Base-by-base conservation (phyloP, 2,329 filamentous ascomycete species). In the Sporothrix brunneoviolacea region DNA sequence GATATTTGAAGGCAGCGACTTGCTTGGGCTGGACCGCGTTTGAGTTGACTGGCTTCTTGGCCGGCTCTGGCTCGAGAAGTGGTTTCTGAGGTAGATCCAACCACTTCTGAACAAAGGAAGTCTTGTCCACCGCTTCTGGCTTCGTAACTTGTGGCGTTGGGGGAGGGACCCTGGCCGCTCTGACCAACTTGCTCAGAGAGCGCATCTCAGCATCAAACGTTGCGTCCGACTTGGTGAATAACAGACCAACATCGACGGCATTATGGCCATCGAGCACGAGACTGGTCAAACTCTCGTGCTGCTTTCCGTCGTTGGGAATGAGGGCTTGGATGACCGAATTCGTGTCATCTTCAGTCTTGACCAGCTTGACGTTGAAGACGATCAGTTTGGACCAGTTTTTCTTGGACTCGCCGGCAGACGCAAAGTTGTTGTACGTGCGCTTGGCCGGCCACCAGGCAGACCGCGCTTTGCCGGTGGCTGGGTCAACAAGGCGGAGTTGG, bases 191-290 rank as follows among this genome's bases (percentile, higher is more conserved):
- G 15, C 42, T 30, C 15, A 59, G 32, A 0, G 57, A 51, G 3
- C 24, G 44, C 44, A 57, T 55, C 39, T 60, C 58, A 1, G 54
- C 57, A 1, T 52, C 50, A 19, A 55, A 54, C 0, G 58, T 59
- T 2, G 58, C 54, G 9, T 57, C 56, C 0, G 49, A 52, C 13
- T 46, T 48, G 3, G 50, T 50, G 7, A 60, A 55, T 16, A 52
- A 53, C 8, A 60, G 33, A 2, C 48, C 40, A 7, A 56, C 35
- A 1, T n/a, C 22, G 13, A 54, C 18, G 2, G 57, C 27, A 18
- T 59, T 59, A 13, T 37, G 36, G 2, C 46, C 13, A 21, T 16
- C 32, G 3, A 59, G 35, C 8, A 37, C 30, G 12, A 57, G 47
- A 1, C 32, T 32, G 1, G 27, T 28, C 3, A 57, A 37, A 13